phyloP scores from a whole-genome alignment of 768 basidiomycete genomes.

The Xanthoconium stramineum region DNA sequence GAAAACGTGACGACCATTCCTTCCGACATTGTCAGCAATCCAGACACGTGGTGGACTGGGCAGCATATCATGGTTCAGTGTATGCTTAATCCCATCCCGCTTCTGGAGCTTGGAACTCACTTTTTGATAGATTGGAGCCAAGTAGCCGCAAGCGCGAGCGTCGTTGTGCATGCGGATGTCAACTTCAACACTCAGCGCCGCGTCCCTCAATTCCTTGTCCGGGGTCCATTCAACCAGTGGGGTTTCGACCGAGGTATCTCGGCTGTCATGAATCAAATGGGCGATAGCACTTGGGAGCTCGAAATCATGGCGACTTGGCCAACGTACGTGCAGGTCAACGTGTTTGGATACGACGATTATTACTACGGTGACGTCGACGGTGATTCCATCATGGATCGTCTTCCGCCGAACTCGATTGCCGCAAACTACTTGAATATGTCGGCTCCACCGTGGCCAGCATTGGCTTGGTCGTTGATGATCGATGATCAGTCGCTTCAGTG shows the following conservation, averaged over 20 bases:
- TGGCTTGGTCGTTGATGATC: slow-evolving; percentile 82
- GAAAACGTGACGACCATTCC: slow-evolving; percentile 69
- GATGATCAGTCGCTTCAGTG: slow-evolving; percentile 77
- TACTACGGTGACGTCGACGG: slow-evolving; percentile 90
- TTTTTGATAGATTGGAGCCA: slow-evolving; percentile 69
- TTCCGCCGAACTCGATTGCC: slow-evolving; percentile 83
- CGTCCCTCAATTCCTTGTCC: slow-evolving; percentile 81
- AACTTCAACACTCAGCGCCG: slow-evolving; percentile 62
- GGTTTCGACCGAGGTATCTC: slow-evolving; percentile 83
- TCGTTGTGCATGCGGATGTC: slow-evolving; percentile 76
- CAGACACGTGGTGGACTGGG: slow-evolving; percentile 69
- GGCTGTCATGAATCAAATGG: slow-evolving; percentile 61
- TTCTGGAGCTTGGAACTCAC: neutral
- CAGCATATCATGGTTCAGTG: slow-evolving; percentile 89
- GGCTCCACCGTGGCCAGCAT: slow-evolving; percentile 81
- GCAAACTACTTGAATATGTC: slow-evolving; percentile 92
- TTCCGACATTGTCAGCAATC: slow-evolving; percentile 46
- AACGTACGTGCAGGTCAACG: slow-evolving; percentile 84
- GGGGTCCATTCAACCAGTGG: slow-evolving; percentile 90
- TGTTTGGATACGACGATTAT: slow-evolving; percentile 87
- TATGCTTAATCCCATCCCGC: slow-evolving; percentile 33
- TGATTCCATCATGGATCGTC: slow-evolving; percentile 85
- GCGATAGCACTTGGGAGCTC: slow-evolving; percentile 74
- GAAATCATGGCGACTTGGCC: slow-evolving; percentile 93
- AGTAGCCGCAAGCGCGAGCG: slow-evolving; percentile 54